These are phyloP conservation scores for Agapanthus africanus DNA, from an alignment of 106 monocot genomes.

Conservation along the genomic window DNA sequence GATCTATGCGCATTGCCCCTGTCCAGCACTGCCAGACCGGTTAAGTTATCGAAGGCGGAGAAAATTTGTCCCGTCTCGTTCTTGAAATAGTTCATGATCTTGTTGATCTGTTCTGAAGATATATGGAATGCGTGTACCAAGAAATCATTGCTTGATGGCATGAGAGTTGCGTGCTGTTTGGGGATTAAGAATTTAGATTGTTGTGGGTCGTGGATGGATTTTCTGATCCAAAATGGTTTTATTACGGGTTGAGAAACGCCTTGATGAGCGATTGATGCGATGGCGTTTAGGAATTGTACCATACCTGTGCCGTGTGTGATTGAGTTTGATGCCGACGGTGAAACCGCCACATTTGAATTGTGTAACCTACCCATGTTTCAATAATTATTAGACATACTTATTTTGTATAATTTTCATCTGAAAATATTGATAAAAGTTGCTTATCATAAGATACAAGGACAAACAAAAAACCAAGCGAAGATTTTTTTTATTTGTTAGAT, in stretches of 20 bases:
- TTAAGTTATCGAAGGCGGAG: constrained; percentile 15
- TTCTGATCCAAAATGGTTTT: constrained; percentile 2
- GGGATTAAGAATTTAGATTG: no score
- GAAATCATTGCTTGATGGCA: neutral
- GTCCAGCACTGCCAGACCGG: constrained; percentile 15
- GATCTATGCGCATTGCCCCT: neutral
- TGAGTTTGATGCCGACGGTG: neutral
- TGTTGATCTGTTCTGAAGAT: neutral
- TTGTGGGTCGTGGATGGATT: neutral
- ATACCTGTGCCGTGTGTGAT: constrained; percentile 12
- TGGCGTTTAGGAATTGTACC: constrained; percentile 12
- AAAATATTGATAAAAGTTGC: no score
- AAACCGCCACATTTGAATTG: constrained; percentile 24
- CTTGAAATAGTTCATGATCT: neutral
- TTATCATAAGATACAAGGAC: no score
- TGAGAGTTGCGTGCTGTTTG: neutral
- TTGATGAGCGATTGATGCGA: neutral
- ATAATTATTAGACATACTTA: no score
- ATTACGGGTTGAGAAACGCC: constrained; percentile 3
- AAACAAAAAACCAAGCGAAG: no score
- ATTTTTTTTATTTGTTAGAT: no score
- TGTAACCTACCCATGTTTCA: no score
- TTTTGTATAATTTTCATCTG: no score
- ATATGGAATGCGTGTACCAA: neutral
- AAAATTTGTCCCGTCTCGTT: neutral